A percentile compares a stretch with the other conserved stretches of the same genome.
Conservation (phyloP, 2,329 filamentous ascomycete genomes). For the Nakataea oryzae region DNA sequence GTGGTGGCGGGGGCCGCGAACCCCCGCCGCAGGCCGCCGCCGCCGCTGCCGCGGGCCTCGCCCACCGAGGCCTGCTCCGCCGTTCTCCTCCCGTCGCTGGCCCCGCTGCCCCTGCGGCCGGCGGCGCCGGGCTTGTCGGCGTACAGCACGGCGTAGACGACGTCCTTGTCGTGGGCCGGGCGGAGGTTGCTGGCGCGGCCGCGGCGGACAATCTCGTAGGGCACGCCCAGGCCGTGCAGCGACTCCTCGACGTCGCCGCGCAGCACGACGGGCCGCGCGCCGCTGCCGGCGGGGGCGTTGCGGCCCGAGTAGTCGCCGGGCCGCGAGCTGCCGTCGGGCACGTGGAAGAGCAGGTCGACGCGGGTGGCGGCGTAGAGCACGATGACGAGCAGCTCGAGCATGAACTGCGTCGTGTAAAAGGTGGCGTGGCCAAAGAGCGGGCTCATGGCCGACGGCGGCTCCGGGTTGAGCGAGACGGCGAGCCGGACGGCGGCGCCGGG, state of each 20-base stretch:
- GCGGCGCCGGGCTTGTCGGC: neutral
- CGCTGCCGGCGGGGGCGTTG: neutral
- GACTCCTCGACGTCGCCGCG: conserved; percentile 1
- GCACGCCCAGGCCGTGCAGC: neutral
- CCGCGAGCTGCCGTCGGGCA: conserved; percentile 17
- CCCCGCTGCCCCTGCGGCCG: neutral
- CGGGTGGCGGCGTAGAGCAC: conserved; percentile 15
- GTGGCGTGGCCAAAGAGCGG: conserved; percentile 20
- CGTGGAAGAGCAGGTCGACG: conserved; percentile 18
- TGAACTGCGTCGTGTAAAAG: conserved; percentile 24
- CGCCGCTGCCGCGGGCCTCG: too few relatives aligned
- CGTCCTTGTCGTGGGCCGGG: neutral
- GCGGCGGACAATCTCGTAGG: conserved; percentile 1
- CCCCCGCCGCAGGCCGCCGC: too few relatives aligned
- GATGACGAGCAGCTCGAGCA: conserved; percentile 18
- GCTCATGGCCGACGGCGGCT: conserved; percentile 11
- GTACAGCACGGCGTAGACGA: neutral
- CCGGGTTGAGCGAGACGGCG: conserved; percentile 15
- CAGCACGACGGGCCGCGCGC: neutral
- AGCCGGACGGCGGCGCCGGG: conserved; percentile 13
- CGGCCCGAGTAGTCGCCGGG: conserved; percentile 10
- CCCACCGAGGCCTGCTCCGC: too few relatives aligned
- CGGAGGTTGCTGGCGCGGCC: neutral
- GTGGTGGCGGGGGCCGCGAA: neutral
- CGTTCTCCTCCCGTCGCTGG: neutral